Evolutionary conservation across 306 rosid species (phyloP).

Genomic region (Corylus avellana): DNA sequence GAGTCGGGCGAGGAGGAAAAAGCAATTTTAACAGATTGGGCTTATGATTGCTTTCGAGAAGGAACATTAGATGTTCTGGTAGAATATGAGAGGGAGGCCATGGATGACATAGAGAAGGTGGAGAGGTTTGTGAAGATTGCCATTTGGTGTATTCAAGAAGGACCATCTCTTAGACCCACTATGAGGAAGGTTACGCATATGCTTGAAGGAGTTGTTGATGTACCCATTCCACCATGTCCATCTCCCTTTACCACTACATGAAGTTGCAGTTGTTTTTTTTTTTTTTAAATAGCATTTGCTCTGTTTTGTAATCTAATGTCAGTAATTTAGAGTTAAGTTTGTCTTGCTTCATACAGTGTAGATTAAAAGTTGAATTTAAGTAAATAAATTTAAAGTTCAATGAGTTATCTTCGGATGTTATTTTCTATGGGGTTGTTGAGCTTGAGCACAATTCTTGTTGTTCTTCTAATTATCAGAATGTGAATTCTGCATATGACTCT

Average conservation of each 20-base stretch:
- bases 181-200: slow-evolving; percentile 34
- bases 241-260: not conserved
- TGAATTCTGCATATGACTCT: no score
- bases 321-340: no score
- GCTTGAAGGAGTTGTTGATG: slow-evolving; percentile 42
- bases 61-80: slow-evolving; percentile 14
- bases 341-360: no score
- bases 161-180: slow-evolving; percentile 34
- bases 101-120: slow-evolving; percentile 11
- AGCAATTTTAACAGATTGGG: slow-evolving; percentile 15
- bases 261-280: no score
- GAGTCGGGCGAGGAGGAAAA: not conserved
- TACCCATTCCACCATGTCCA: slow-evolving; percentile 31
- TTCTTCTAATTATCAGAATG: no score
- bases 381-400: no score
- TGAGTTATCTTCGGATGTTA: no score
- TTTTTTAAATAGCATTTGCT: no score
- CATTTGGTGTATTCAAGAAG: slow-evolving; percentile 39
- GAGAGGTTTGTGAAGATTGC: slow-evolving; percentile 37
- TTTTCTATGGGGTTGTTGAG: no score
- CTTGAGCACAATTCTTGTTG: no score
- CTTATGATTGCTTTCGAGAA: slow-evolving; percentile 19
- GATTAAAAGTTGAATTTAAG: no score
- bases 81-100: slow-evolving; percentile 14
- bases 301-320: not conserved